phyloP scores from a whole-genome alignment of 495 filamentous ascomycete species.

The Ramalina intermedia region DNA sequence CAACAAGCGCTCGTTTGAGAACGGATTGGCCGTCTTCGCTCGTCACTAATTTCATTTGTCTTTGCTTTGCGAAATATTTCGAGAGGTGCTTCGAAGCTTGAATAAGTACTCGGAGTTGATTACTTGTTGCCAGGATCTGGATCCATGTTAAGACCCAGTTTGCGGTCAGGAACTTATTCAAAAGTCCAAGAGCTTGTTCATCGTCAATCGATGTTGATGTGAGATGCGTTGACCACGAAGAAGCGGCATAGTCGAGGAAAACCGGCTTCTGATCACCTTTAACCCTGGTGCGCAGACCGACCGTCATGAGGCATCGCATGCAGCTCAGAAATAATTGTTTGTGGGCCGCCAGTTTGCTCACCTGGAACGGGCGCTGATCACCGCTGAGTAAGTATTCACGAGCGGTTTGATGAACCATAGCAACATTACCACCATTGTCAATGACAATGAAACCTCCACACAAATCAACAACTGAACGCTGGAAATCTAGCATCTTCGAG shows the following conservation, averaged over 20 bases:
- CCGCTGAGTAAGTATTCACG: conserved; percentile 22
- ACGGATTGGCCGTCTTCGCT: not conserved
- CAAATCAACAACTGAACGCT: conserved; percentile 19
- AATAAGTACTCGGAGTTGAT: conserved; percentile 6
- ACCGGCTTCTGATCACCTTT: conserved; percentile 1
- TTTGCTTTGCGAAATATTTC: conserved; percentile 2
- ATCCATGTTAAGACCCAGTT: conserved; percentile 14
- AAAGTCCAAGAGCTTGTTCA: not conserved
- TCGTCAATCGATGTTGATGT: conserved; percentile 5
- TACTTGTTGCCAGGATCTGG: conserved; percentile 3
- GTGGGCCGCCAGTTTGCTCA: conserved; percentile 6
- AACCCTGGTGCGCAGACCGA: conserved; percentile 10
- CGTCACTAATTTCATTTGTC: not conserved
- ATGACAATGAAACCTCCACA: conserved; percentile 29
- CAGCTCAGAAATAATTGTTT: conserved; percentile 13
- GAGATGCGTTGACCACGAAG: conserved; percentile 21
- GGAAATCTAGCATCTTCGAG: conserved; percentile 19
- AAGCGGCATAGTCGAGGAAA: conserved; percentile 16
- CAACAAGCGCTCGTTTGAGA: conserved; percentile 11
- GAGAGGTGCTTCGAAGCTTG: conserved; percentile 9
- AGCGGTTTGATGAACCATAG: conserved; percentile 30
- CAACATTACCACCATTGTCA: conserved; percentile 20
- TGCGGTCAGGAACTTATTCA: conserved; percentile 8
- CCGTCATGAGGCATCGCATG: conserved; percentile 12
- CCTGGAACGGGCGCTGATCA: conserved; percentile 10